Evolutionary conservation across 2,329 filamentous ascomycete species (phyloP).

Genomic region (Stylonectria norvegica): DNA sequence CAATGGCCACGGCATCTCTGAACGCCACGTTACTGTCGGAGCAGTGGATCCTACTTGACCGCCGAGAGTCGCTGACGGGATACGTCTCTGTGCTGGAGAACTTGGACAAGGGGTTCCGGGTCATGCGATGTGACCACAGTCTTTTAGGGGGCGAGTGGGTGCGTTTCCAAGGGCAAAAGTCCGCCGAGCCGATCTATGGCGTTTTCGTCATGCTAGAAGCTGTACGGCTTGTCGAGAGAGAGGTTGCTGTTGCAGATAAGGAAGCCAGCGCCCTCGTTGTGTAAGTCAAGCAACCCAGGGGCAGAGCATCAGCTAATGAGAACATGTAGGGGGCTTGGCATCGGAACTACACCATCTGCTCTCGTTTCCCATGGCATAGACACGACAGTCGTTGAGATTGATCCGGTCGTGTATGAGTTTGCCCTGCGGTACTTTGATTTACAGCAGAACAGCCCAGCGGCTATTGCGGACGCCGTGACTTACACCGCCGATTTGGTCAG

Average conservation of each 20-base stretch:
- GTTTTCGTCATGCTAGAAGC: slow-evolving; percentile 97
- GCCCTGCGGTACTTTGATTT: slow-evolving; percentile 80
- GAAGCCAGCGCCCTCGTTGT: slow-evolving; percentile 80
- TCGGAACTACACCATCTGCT: slow-evolving; percentile 86
- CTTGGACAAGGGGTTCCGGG: slow-evolving; percentile 64
- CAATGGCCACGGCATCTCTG: slow-evolving; percentile 56
- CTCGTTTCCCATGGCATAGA: slow-evolving; percentile 83
- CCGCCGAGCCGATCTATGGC: slow-evolving; percentile 86
- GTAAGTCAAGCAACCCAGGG: slow-evolving; percentile 47
- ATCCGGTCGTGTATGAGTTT: slow-evolving; percentile 82
- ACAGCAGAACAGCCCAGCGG: slow-evolving; percentile 70
- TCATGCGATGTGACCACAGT: slow-evolving; percentile 91
- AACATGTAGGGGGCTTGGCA: slow-evolving; percentile 87
- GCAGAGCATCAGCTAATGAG: too few species aligned
- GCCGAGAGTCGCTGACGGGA: slow-evolving; percentile 82
- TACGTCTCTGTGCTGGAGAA: slow-evolving; percentile 91
- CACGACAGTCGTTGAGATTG: slow-evolving; percentile 92
- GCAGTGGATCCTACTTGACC: slow-evolving; percentile 73
- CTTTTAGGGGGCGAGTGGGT: slow-evolving; percentile 91
- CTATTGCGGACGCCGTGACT: slow-evolving; percentile 77
- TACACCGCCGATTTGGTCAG: slow-evolving; percentile 54
- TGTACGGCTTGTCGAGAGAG: slow-evolving; percentile 70
- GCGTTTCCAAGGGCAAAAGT: slow-evolving; percentile 47
- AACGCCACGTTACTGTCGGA: slow-evolving; percentile 63
- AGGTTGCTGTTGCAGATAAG: slow-evolving; percentile 52